phyloP scores from a whole-genome alignment of 495 filamentous ascomycete species.

The Penicillium samsonianum region DNA sequence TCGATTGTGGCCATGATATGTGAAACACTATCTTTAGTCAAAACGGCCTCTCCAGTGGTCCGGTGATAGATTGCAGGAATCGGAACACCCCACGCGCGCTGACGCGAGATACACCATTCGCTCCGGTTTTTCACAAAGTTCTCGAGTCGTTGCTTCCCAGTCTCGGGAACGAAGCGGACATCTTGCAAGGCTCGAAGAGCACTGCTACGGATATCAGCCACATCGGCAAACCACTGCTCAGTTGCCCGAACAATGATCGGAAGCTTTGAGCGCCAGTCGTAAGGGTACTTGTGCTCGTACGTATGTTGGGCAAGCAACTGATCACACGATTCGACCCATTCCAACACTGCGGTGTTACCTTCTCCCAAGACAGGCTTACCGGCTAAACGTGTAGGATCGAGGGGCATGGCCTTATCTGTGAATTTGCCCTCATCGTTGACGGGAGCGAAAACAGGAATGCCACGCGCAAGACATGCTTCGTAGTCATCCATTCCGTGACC shows the following conservation, averaged over 20 bases:
- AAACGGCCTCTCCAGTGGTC: slow-evolving; percentile 64
- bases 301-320: slow-evolving; percentile 65
- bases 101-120: slow-evolving; percentile 99
- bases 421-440: slow-evolving; percentile 81
- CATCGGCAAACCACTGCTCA: slow-evolving; percentile 96
- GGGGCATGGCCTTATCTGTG: slow-evolving; percentile 71
- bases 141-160: slow-evolving; percentile 69
- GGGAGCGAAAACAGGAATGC: slow-evolving; percentile 72
- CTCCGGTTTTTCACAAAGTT: slow-evolving; percentile 83
- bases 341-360: slow-evolving; percentile 68
- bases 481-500: slow-evolving; percentile 98
- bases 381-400: slow-evolving; percentile 58
- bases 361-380: slow-evolving; percentile 62
- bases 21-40: slow-evolving; percentile 75
- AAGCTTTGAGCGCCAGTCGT: slow-evolving; percentile 94
- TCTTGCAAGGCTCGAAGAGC: slow-evolving; percentile 67
- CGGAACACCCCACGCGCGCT: slow-evolving; percentile 94
- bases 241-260: slow-evolving; percentile 91
- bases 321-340: slow-evolving; percentile 54
- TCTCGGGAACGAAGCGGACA: slow-evolving; percentile 76
- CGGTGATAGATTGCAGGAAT: slow-evolving; percentile 86
- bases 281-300: slow-evolving; percentile 90
- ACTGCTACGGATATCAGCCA: slow-evolving; percentile 71
- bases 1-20: slow-evolving; percentile 83
- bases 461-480: slow-evolving; percentile 66